Evolutionary conservation across 2,329 filamentous ascomycete genomes (phyloP).

Genomic region (Rutstroemia sp.): DNA sequence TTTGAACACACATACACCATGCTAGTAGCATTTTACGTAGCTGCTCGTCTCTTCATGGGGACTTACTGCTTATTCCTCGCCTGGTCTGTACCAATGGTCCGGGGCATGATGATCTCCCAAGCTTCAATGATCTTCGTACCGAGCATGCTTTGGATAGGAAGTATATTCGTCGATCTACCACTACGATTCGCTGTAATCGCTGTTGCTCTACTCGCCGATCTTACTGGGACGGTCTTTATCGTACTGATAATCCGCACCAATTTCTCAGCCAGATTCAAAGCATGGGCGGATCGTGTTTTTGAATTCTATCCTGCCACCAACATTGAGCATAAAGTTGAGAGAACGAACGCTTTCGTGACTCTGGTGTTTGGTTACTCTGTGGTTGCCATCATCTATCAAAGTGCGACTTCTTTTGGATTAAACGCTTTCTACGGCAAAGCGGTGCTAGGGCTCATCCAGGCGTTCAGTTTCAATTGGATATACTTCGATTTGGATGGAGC

Average conservation of each 20-base stretch:
- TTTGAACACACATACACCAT: slow-evolving; percentile 50
- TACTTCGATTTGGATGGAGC: slow-evolving; percentile 54
- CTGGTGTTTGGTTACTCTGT: slow-evolving; percentile 59
- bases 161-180: slow-evolving; percentile 49
- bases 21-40: slow-evolving; percentile 53
- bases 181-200: slow-evolving; percentile 48
- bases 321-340: slow-evolving; percentile 59
- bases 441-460: slow-evolving; percentile 48
- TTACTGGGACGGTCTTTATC: slow-evolving; percentile 39
- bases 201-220: slow-evolving; percentile 47
- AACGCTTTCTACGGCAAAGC: slow-evolving; percentile 57
- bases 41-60: slow-evolving; percentile 46
- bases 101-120: slow-evolving; percentile 45
- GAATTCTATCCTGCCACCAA: slow-evolving; percentile 56
- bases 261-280: slow-evolving; percentile 18
- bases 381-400: slow-evolving; percentile 54
- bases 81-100: slow-evolving; percentile 48
- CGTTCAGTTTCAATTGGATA: slow-evolving; percentile 54
- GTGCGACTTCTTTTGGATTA: slow-evolving; percentile 40
- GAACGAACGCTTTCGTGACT: slow-evolving; percentile 57
- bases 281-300: slow-evolving; percentile 33
- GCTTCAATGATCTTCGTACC: slow-evolving; percentile 39
- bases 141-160: slow-evolving; percentile 50
- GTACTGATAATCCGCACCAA: slow-evolving; percentile 34
- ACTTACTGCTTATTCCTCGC: slow-evolving; percentile 41